phyloP scores from a whole-genome alignment of 768 basidiomycete species.

The Cyclocybe aegerita region DNA sequence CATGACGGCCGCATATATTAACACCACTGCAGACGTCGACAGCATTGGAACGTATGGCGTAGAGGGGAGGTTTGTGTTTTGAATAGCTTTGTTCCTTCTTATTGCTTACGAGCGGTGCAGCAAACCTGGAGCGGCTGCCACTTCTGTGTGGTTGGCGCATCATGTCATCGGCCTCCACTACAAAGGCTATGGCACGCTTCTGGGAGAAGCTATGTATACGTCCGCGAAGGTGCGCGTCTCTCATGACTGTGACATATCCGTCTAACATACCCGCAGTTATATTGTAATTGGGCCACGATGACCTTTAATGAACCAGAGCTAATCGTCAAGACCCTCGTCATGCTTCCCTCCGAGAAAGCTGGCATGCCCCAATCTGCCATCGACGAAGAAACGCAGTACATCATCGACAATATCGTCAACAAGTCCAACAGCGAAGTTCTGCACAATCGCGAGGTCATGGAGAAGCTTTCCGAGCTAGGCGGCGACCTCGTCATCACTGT shows the following conservation, averaged over 20 bases:
- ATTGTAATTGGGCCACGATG: constrained; percentile 41
- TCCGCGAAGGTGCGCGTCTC: constrained; percentile 28
- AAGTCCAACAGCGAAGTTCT: constrained; percentile 10
- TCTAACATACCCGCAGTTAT: constrained; percentile 23
- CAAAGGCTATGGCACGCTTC: constrained; percentile 35
- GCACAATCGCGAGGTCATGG: constrained; percentile 8
- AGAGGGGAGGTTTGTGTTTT: constrained; percentile 41
- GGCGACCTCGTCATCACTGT: constrained; percentile 45
- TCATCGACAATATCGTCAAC: constrained; percentile 26
- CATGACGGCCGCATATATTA: constrained; percentile 12
- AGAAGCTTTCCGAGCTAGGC: constrained; percentile 20
- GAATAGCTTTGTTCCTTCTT: neutral
- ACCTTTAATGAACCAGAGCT: constrained; percentile 27
- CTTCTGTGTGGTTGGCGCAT: constrained; percentile 36
- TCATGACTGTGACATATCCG: neutral
- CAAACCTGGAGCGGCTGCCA: constrained; percentile 46
- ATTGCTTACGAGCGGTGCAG: constrained; percentile 17
- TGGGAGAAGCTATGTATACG: constrained; percentile 37
- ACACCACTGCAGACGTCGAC: constrained; percentile 19
- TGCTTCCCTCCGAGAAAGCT: constrained; percentile 31
- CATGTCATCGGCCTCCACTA: constrained; percentile 38
- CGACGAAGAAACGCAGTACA: constrained; percentile 29
- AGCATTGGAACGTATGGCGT: constrained; percentile 45
- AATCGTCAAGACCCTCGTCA: constrained; percentile 40
- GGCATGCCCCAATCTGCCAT: constrained; percentile 14